These are phyloP conservation scores for Asterophora lycoperdoides DNA, from an alignment of 768 basidiomycete genomes.

Conservation along the genomic window DNA sequence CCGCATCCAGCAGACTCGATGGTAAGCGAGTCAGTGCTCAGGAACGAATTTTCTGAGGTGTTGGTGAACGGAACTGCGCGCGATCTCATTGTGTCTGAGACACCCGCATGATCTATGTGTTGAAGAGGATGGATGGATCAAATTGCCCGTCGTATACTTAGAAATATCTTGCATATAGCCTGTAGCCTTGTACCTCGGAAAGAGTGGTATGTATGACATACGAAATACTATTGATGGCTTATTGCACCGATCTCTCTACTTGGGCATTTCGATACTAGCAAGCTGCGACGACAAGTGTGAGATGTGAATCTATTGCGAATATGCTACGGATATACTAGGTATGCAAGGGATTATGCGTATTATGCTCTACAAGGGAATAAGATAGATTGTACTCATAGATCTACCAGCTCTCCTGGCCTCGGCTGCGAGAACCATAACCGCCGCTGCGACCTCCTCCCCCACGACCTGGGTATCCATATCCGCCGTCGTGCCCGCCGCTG, in stretches of 20 bases:
- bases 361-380: conserved; percentile 8
- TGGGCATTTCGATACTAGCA: too few species aligned
- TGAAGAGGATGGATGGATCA: too few species aligned
- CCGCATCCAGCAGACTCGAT: conserved; percentile 75
- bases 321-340: conserved; percentile 3
- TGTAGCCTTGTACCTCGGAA: background rate
- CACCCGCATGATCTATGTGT: conserved; percentile 8
- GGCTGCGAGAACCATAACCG: background rate
- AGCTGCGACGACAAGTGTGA: background rate
- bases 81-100: conserved; percentile 19
- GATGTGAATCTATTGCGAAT: conserved; percentile 1
- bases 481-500: background rate
- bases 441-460: background rate
- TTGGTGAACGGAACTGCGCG: conserved; percentile 20
- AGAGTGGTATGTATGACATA: too few species aligned
- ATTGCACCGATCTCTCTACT: too few species aligned
- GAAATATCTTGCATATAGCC: conserved; percentile 5
- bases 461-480: background rate
- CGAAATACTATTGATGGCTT: too few species aligned
- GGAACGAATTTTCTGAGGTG: conserved; percentile 25
- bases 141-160: background rate
- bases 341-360: conserved; percentile 2
- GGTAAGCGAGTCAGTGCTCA: conserved; percentile 62
- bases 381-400: background rate
- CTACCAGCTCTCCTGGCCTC: background rate